phyloP scores from a whole-genome alignment of 129 eudicot species.

The Logfia minima region DNA sequence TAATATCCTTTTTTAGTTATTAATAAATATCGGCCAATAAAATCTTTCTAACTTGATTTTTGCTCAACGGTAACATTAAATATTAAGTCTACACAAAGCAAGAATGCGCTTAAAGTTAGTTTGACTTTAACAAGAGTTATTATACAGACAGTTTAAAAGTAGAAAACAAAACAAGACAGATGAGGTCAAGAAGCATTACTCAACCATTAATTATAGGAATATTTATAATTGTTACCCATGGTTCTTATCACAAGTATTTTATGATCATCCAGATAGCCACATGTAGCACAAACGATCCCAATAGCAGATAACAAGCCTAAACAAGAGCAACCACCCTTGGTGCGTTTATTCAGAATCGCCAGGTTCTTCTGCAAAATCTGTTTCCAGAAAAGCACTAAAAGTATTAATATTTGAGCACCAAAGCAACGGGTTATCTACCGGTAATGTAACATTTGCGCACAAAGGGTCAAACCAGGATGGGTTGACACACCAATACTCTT shows the following conservation, averaged over 20 bases:
- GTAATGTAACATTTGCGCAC: neutral
- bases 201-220: conserved; percentile 6
- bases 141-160: conserved; percentile 22
- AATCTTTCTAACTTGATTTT: neutral
- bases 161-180: conserved; percentile 12
- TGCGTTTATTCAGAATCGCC: conserved; percentile 66
- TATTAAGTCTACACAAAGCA: neutral
- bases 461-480: neutral
- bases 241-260: conserved; percentile 47
- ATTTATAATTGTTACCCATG: conserved; percentile 1
- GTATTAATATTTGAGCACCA: neutral
- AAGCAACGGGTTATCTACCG: neutral
- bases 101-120: neutral
- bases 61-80: neutral
- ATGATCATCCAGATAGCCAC: conserved; percentile 55
- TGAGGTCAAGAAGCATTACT: conserved; percentile 13
- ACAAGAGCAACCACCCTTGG: conserved; percentile 85
- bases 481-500: neutral
- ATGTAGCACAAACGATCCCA: conserved; percentile 45
- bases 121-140: conserved; percentile 14
- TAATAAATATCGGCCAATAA: neutral
- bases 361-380: conserved; percentile 76
- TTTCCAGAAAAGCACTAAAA: conserved; percentile 7
- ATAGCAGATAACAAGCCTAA: conserved; percentile 56
- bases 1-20: too few species aligned